Evolutionary conservation across 2,329 filamentous ascomycete genomes (phyloP), one percentile per base, ranked within the genome.

Genomic region (Lachnellula arida): DNA sequence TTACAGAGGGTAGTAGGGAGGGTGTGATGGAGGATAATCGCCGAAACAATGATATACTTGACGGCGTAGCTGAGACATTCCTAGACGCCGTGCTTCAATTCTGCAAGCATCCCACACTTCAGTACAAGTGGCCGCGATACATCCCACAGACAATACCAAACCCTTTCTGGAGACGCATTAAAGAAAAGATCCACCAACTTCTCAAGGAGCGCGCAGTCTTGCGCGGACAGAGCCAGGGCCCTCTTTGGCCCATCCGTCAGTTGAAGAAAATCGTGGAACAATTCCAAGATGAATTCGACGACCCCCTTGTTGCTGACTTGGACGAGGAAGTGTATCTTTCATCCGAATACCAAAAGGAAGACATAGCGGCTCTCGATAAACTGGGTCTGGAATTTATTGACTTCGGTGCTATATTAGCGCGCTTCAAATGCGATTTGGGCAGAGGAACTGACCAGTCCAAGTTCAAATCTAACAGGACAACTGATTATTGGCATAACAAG

Each of bases 41-140:
- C 0, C 61, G 76, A 15, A 81, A 81, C 54, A n/a, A 53, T 3
- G 60, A 34, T 0, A 68, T 80, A 0, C 56, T 73, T 0, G 51
- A 64, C 4, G 67, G 66, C 4, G 68, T 80, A 14, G 72, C 74
- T 0, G 62, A 69, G 0, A 68, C 71, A 0, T 78, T 80, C 55
- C 53, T 73, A 8, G 64, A 67, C 32, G 75, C 74, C 0, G 65
- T 77, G 0, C 53, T 65, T 6, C 57, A 74, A 44, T 71, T 80
- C 25, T 76, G 72, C 58, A 22, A 71, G 1, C 70, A 76, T 47
- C 51, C 63, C 1, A 64, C 58, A 0, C 65, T 79, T 2, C 68
- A 67, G 42, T 79, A 74, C 54, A 60, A 67, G 4, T 80, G 77
- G 78, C 74, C 75, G 71, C 65, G 68, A 49, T 80, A 73, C 57